Percentiles rank a stretch among this genome's conserved stretches.
These are phyloP conservation scores for Talaromyces adpressus DNA, from an alignment of 495 filamentous ascomycete species.

Conservation along the genomic window DNA sequence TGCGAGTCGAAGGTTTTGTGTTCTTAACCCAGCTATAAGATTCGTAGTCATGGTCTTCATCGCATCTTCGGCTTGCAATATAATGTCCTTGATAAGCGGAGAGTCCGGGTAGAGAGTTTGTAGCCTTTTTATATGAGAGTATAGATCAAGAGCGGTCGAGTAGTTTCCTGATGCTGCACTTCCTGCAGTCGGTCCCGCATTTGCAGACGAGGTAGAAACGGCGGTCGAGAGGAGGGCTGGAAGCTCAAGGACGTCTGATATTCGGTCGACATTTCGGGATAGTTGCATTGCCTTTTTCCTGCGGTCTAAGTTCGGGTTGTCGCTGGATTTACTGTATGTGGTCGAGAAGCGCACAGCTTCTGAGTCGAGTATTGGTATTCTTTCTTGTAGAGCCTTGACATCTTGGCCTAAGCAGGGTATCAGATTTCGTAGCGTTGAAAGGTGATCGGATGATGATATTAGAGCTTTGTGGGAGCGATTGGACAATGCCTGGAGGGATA, in stretches of 20 bases:
- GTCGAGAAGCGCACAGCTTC: conserved; percentile 73
- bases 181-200: conserved; percentile 32
- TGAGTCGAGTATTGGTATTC: conserved; percentile 72
- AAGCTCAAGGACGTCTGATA: conserved; percentile 88
- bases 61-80: conserved; percentile 71
- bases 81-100: conserved; percentile 62
- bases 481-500: conserved; percentile 82
- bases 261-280: conserved; percentile 76
- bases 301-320: conserved; percentile 66
- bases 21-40: conserved; percentile 69
- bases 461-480: conserved; percentile 88
- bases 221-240: conserved; percentile 76
- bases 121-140: conserved; percentile 87
- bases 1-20: conserved; percentile 77
- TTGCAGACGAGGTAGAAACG: conserved; percentile 53
- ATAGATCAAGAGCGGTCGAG: conserved; percentile 82
- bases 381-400: conserved; percentile 56
- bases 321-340: conserved; percentile 68
- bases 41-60: conserved; percentile 87
- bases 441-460: conserved; percentile 69
- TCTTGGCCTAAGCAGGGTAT: conserved; percentile 62
- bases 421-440: conserved; percentile 59
- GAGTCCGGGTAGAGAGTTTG: conserved; percentile 77
- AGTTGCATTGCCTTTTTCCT: conserved; percentile 82
- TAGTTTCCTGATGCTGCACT: conserved; percentile 61